phyloP scores from a whole-genome alignment of 2,329 filamentous ascomycete species.

The Phaeosphaeriaceae sp. region DNA sequence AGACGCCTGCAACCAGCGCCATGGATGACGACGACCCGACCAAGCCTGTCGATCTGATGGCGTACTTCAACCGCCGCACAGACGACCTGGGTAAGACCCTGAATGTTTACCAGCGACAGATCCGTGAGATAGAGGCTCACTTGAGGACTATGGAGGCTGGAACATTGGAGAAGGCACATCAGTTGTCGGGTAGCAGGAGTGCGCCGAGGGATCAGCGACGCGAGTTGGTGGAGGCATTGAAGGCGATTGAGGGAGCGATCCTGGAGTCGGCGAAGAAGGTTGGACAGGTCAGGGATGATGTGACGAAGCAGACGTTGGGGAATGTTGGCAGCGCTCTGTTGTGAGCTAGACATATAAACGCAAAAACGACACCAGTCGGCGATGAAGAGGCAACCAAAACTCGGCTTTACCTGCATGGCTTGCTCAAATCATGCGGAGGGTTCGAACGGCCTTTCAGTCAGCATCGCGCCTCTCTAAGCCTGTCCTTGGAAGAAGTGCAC shows the following conservation, averaged over 20 bases:
- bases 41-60: conserved; percentile 54
- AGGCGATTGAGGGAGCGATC: conserved; percentile 59
- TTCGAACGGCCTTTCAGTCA: no score
- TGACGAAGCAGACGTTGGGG: conserved; percentile 54
- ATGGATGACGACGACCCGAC: conserved; percentile 49
- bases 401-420: no score
- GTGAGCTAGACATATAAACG: conserved; percentile 18
- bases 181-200: conserved; percentile 47
- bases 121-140: conserved; percentile 58
- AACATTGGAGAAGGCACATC: conserved; percentile 53
- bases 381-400: background rate
- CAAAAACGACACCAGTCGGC: background rate
- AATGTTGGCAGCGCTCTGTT: conserved; percentile 40
- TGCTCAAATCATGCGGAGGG: no score
- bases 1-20: conserved; percentile 31
- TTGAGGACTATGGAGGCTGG: conserved; percentile 58
- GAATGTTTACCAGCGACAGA: conserved; percentile 51
- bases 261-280: conserved; percentile 57
- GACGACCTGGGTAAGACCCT: conserved; percentile 50
- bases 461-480: no score
- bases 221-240: conserved; percentile 56
- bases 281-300: conserved; percentile 56
- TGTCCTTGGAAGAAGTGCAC: no score
- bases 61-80: conserved; percentile 55
- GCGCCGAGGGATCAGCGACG: conserved; percentile 49